phyloP scores from a whole-genome alignment of 1,284 basidiomycete species.

The Malassezia japonica region DNA sequence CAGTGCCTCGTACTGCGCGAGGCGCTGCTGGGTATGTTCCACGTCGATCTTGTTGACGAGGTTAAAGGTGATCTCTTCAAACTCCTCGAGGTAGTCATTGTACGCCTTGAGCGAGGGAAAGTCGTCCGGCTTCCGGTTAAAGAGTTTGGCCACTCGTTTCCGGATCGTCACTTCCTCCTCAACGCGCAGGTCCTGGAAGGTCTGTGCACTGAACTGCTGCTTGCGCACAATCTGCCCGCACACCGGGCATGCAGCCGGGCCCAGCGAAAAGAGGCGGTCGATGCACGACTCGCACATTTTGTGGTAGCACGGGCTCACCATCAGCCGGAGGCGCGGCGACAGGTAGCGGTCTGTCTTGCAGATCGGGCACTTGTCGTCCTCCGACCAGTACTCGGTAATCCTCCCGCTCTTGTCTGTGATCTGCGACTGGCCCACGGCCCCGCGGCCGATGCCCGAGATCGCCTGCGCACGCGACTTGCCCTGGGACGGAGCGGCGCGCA shows the following conservation, averaged over 20 bases:
- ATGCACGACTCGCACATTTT: slow-evolving; percentile 79
- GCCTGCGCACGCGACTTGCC: slow-evolving; percentile 1
- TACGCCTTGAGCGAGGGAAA: slow-evolving; percentile 73
- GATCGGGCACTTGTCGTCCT: slow-evolving; percentile 78
- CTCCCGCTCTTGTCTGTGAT: slow-evolving; percentile 33
- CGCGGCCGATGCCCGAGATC: slow-evolving; percentile 1
- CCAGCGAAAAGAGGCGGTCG: slow-evolving; percentile 86
- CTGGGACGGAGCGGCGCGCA: background rate
- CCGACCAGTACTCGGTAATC: slow-evolving; percentile 35
- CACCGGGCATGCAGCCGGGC: slow-evolving; percentile 90
- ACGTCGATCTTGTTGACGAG: slow-evolving; percentile 83
- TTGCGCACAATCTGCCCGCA: slow-evolving; percentile 84
- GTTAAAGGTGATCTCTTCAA: slow-evolving; percentile 94
- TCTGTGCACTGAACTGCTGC: slow-evolving; percentile 86
- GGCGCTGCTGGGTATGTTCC: slow-evolving; percentile 71
- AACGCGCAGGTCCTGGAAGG: slow-evolving; percentile 89
- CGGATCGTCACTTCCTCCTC: slow-evolving; percentile 92
- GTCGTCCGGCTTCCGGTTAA: slow-evolving; percentile 75
- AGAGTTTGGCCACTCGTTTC: slow-evolving; percentile 74
- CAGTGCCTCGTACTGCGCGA: slow-evolving; percentile 62
- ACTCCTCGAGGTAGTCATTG: slow-evolving; percentile 91
- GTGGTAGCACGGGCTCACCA: slow-evolving; percentile 93
- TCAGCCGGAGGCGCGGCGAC: slow-evolving; percentile 81
- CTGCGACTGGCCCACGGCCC: slow-evolving; percentile 9
- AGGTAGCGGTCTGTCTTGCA: slow-evolving; percentile 94